These are phyloP conservation scores for Nicotiana attenuata DNA, from an alignment of 257 asterid species.

Conservation along the genomic window DNA sequence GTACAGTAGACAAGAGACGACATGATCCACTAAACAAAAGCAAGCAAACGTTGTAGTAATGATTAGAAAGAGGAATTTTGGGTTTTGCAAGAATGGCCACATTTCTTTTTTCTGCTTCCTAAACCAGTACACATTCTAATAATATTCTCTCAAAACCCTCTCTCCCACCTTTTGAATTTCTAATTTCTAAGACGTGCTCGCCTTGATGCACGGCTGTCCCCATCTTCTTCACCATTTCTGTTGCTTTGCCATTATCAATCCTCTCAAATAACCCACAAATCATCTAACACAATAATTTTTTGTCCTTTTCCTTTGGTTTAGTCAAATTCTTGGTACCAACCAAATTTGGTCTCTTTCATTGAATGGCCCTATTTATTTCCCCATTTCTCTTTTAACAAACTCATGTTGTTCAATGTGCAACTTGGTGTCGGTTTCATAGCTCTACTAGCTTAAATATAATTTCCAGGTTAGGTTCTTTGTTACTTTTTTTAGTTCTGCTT, in stretches of 20 bases:
- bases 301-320: conserved; percentile 7
- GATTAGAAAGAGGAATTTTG: conserved; percentile 38
- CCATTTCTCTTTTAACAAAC: conserved; percentile 14
- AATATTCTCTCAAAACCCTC: neutral
- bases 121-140: neutral
- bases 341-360: conserved; percentile 2
- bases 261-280: neutral
- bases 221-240: neutral
- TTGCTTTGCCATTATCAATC: neutral
- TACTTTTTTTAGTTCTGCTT: conserved; percentile 13
- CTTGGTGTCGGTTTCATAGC: conserved; percentile 25
- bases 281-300: neutral
- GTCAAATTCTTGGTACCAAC: conserved; percentile 17
- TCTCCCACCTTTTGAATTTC: neutral
- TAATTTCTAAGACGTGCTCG: conserved; percentile 4
- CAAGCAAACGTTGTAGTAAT: conserved; percentile 29
- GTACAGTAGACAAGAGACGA: neutral
- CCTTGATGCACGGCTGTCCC: conserved; percentile 8
- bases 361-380: conserved; percentile 16
- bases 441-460: neutral
- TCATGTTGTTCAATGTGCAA: conserved; percentile 25
- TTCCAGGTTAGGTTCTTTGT: neutral
- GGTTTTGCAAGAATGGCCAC: neutral
- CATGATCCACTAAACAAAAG: conserved; percentile 38
- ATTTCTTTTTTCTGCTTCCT: neutral